Evolutionary conservation across 1,139 yeast species (phyloP), one percentile per base, ranked within the genome.

Genomic region (Candida smagusa): DNA sequence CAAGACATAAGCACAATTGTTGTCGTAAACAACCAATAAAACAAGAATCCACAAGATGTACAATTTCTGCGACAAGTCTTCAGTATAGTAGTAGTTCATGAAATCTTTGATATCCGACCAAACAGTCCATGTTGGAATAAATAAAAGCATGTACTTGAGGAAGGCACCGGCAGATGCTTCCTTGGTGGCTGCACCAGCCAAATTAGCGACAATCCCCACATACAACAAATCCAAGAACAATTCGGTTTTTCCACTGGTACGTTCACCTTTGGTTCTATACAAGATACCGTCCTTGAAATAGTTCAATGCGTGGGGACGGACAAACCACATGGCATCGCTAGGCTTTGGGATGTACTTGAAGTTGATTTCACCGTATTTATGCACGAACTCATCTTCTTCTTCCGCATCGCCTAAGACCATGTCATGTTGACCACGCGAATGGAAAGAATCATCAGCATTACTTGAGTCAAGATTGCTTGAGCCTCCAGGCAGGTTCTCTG

Each of bases 31-130:
- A 8, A 79, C 70, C 46, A 81, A 60, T 32, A 79, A 58, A 1
- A 63, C 56, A 49, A 80, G 58, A 22, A 76, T 69, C 83, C 84
- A 79, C 26, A 79, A 47, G 22, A 80, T 69, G 48, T 74, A 74
- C 0, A 64, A 12, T 42, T 75, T 72, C 52, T 81, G 87, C 2
- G 77, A 54, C 36, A 80, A 57, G 54, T 81, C 87, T 49, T 79
- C 83, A 42, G 68, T 78, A 52, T 74, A 81, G 56, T 79, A 81
- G 52, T 79, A 79, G 54, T 81, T 79, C 66, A 79, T 77, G 47
- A 79, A 72, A 44, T 80, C 85, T 49, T 79, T 77, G 41, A 81
- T 63, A 49, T 80, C 86, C 24, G 74, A 61, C 86, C 87, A 81
- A 21, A 81, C 75, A 21, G 72, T 73, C 77, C 81, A 81, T 9